Evolutionary conservation across 495 filamentous ascomycete genomes (phyloP), one percentile per base, ranked within the genome.

Genomic region (Aspergillus mulundensis): DNA sequence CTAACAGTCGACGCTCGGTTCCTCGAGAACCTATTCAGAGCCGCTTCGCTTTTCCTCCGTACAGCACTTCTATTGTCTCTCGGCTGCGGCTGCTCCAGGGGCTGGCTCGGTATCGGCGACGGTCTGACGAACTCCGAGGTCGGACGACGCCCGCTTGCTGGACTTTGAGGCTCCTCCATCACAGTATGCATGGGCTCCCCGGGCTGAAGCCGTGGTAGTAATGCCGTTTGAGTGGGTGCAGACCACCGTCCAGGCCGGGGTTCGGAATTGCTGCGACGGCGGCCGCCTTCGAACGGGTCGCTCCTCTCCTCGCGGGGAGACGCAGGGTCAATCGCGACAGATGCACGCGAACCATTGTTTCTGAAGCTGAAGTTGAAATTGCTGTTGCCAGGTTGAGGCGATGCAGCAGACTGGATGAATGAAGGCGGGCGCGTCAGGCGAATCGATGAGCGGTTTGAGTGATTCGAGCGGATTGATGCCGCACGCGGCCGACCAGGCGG

Each of bases 191-290:
- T 73, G 23, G 67, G 70, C 20, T 56, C 59, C n/a, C 34, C 59
- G n/a, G 65, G 66, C 42, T 58, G 59, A 30, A 69, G 56, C 24
- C 71, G 67, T 50, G 76, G 65, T 7, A 70, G 56, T 7, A 70
- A 55, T 24, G 65, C 57, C 38, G 73, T 61, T 30, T 65, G 53
- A 16, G 55, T 56, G 4, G 74, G 66, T 1, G 67, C 62, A 7
- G 73, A 74, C 63, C 65, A 78, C 32, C 70, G 65, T 21, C 71
- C 70, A 15, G 63, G 73, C 43, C 69, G 73, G 24, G 76, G 76
- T 45, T 77, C 76, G 14, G 76, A 78, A 45, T 43, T 76, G 60
- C 76, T 78, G 60, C 76, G 76, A 30, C 76, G 73, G 48, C 76
- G 71, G 24, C 63, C 65, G 15, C 55, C 63, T 25, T 69, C 60